Evolutionary conservation across 1,284 basidiomycete genomes (phyloP).

Genomic region (Gomphus bonarii): DNA sequence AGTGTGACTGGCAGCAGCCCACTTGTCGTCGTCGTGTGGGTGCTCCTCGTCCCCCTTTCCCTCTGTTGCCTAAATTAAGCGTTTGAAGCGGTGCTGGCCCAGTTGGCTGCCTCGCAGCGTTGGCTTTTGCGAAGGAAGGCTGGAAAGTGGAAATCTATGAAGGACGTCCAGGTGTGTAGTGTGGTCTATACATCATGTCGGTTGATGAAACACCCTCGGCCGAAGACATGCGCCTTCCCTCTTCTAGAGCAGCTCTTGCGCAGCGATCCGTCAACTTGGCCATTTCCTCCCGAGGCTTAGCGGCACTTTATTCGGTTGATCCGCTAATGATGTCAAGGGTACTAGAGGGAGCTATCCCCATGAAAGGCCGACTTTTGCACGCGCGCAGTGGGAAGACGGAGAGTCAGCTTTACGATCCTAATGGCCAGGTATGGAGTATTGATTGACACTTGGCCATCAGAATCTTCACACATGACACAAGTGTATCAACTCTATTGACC

Average conservation of each 20-base stretch:
- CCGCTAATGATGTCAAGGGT: slow-evolving; percentile 66
- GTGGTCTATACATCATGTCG: slow-evolving; percentile 11
- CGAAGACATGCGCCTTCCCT: slow-evolving; percentile 60
- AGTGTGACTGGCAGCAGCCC: not conserved
- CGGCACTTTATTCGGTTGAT: slow-evolving; percentile 77
- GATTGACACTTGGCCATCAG: slow-evolving; percentile 7
- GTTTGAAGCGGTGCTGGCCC: slow-evolving; percentile 71
- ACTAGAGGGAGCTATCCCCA: slow-evolving; percentile 77
- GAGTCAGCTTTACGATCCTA: slow-evolving; percentile 81
- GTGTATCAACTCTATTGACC: slow-evolving; percentile 91
- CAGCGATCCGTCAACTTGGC: slow-evolving; percentile 94
- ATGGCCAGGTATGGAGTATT: slow-evolving; percentile 60
- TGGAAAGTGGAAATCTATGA: slow-evolving; percentile 92
- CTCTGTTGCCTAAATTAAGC: not conserved
- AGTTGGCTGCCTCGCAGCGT: slow-evolving; percentile 87
- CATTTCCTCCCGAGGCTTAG: slow-evolving; percentile 87
- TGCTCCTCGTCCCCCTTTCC: not conserved
- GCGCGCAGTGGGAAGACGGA: slow-evolving; percentile 56
- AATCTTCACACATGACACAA: slow-evolving; percentile 22
- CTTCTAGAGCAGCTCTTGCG: slow-evolving; percentile 49
- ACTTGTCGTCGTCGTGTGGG: slow-evolving; percentile 9
- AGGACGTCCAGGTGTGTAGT: slow-evolving; percentile 61
- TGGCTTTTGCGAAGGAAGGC: slow-evolving; percentile 79
- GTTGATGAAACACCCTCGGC: slow-evolving; percentile 5
- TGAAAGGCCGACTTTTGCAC: slow-evolving; percentile 96